Evolutionary conservation across 257 asterid species (phyloP), one percentile per base, ranked within the genome.

Genomic region (Anisodus tanguticus): DNA sequence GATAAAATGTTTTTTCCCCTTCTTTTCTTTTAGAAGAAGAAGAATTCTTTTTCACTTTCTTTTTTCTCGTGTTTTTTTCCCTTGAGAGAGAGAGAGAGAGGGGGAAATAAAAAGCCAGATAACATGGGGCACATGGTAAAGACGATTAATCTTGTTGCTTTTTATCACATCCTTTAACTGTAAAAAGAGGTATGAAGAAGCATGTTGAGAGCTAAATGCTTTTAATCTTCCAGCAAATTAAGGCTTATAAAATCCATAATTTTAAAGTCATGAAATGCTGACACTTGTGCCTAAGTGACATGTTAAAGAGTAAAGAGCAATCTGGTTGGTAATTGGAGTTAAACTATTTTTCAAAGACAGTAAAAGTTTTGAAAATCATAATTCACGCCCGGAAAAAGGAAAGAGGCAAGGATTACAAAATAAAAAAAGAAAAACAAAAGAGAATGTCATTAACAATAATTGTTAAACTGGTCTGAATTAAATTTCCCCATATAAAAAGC

Each of bases 41-140:
- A 17, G 26, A 81, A 13, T 13, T 81, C 19, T 77, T 41, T 63
- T 45, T 22, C 26, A 41, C 58, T 39, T 31, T 31, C 2, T n/a
- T 76, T 76, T 76, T 57, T 76, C 62, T 26, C 17, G 17, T 64
- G 11, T 47, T 49, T 74, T 22, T 4, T 0, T 45, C 45, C 15
- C 19, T 11, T 3, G 4, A 19, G 1, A 9, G 6, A 4, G 0
- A 8, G 5, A 19, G 13, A 8, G 7, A n/a, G 45, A 5, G 45
- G 11, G 6, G 31, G 6, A 17, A 8, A 49, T 37, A 47, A 12
- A 82, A 77, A 83, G 49, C 84, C 84, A 58, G 71, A 86, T 85
- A 85, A 89, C 88, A 83, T 66, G 87, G 87, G 88, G 90, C 93
- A 93, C 94, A 88, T 91, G 92, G 84, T 90, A 89, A 90, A 92